Evolutionary conservation across 306 rosid species (phyloP).

Genomic region (Calophaca sinica): DNA sequence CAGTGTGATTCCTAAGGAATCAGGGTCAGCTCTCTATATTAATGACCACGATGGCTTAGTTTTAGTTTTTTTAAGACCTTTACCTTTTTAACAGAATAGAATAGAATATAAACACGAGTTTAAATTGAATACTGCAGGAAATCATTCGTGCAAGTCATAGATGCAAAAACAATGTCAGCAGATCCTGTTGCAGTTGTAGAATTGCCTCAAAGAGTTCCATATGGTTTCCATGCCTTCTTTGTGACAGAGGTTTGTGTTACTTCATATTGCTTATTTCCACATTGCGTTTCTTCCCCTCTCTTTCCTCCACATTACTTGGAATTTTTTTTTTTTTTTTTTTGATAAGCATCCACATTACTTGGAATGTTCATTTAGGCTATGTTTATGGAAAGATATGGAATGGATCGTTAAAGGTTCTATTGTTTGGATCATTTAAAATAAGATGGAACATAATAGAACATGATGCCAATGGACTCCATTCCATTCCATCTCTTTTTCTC

Average conservation of each 20-base stretch:
- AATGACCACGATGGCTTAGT: neutral
- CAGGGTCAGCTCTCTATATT: neutral
- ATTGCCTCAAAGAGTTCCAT: constrained; percentile 87
- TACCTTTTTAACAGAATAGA: neutral
- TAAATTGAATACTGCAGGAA: constrained; percentile 61
- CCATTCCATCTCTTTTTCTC: neutral
- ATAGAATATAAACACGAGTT: constrained; percentile 37
- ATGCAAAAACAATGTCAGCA: constrained; percentile 90
- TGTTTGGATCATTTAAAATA: neutral
- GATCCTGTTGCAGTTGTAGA: constrained; percentile 90
- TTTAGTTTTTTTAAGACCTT: neutral
- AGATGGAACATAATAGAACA: neutral
- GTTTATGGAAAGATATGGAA: neutral
- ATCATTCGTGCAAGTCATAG: constrained; percentile 70
- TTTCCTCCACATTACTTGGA: neutral
- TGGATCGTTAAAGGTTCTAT: neutral
- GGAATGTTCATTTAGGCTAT: constrained; percentile 6
- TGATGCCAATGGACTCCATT: neutral
- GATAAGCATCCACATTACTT: no score
- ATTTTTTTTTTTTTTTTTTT: neutral
- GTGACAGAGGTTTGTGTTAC: constrained; percentile 80
- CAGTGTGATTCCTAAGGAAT: constrained; percentile 9
- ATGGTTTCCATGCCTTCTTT: constrained; percentile 93
- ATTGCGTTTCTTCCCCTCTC: constrained; percentile 19
- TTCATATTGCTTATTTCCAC: constrained; percentile 14